A percentile compares a stretch with the other conserved stretches of the same genome.
Evolutionary conservation across 192 early-diverging fungal species (phyloP).

Genomic region (Entomortierella beljakovae): DNA sequence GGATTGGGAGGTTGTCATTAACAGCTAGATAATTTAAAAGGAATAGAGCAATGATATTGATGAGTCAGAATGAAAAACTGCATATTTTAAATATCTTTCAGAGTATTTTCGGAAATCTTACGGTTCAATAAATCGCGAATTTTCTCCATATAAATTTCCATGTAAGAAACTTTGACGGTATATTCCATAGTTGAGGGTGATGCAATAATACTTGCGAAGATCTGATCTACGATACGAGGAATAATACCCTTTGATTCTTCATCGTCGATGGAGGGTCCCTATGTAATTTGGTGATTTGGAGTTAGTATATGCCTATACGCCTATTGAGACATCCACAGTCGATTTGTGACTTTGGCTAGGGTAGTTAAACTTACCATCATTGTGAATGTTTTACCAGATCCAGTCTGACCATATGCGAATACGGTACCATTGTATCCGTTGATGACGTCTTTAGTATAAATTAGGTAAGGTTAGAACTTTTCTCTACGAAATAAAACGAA

Average conservation of each 20-base stretch:
- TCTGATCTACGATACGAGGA: constrained; percentile 95
- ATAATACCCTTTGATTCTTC: constrained; percentile 94
- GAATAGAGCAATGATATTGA: neutral
- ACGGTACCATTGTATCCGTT: constrained; percentile 99
- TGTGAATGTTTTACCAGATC: constrained; percentile 96
- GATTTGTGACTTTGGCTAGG: neutral
- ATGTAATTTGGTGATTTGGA: constrained; percentile 11
- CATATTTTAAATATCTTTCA: neutral
- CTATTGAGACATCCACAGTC: neutral
- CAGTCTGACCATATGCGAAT: constrained; percentile 99
- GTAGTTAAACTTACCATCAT: constrained; percentile 77
- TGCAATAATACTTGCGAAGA: constrained; percentile 92
- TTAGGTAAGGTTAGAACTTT: neutral
- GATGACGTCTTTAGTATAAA: constrained; percentile 80
- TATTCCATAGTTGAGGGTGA: constrained; percentile 96
- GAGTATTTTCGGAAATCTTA: constrained; percentile 48
- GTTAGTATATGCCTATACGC: neutral
- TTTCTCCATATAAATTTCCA: constrained; percentile 99
- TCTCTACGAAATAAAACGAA: neutral
- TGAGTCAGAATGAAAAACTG: neutral
- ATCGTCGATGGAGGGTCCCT: constrained; percentile 95
- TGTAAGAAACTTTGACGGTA: constrained; percentile 98
- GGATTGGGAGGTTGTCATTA: constrained; percentile 93
- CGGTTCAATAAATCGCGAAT: constrained; percentile 96
- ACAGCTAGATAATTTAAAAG: constrained; percentile 59